Percentiles rank a stretch among this genome's conserved stretches.
These are phyloP conservation scores for Zasmidium cellare DNA, from an alignment of 2,329 filamentous ascomycete species.

Conservation along the genomic window DNA sequence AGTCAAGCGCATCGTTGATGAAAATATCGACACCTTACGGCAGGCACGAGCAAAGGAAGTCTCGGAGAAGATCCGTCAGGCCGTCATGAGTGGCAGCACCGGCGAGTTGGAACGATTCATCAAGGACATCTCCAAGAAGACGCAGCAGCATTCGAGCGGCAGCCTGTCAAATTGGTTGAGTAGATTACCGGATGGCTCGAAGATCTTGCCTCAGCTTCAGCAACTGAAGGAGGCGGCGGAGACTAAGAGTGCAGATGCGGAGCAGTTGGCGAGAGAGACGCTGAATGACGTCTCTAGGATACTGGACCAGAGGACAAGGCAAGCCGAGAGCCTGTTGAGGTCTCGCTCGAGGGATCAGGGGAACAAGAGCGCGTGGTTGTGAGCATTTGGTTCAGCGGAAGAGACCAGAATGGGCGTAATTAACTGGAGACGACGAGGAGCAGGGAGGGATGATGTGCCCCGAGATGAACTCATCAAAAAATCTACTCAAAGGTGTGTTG, in stretches of 20 bases:
- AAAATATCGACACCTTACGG: conserved; percentile 67
- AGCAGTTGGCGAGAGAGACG: conserved; percentile 68
- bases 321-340: conserved; percentile 59
- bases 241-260: conserved; percentile 67
- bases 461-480: no score
- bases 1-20: conserved; percentile 68
- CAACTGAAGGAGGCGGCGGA: conserved; percentile 64
- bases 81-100: conserved; percentile 61
- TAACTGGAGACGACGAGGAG: no score
- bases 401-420: no score
- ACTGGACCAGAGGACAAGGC: conserved; percentile 58
- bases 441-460: no score
- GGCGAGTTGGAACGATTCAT: conserved; percentile 63
- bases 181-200: conserved; percentile 62
- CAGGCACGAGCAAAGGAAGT: conserved; percentile 65
- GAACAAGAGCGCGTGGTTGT: neutral
- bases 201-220: conserved; percentile 65
- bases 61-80: conserved; percentile 62
- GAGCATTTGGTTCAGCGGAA: neutral
- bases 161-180: conserved; percentile 60
- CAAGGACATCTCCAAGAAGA: conserved; percentile 57
- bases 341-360: neutral
- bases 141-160: conserved; percentile 50
- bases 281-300: conserved; percentile 65
- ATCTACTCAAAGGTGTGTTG: no score